Percentiles rank a stretch among this genome's conserved stretches.
phyloP scores from a whole-genome alignment of 257 asterid genomes.

The Solanum lignicaule region DNA sequence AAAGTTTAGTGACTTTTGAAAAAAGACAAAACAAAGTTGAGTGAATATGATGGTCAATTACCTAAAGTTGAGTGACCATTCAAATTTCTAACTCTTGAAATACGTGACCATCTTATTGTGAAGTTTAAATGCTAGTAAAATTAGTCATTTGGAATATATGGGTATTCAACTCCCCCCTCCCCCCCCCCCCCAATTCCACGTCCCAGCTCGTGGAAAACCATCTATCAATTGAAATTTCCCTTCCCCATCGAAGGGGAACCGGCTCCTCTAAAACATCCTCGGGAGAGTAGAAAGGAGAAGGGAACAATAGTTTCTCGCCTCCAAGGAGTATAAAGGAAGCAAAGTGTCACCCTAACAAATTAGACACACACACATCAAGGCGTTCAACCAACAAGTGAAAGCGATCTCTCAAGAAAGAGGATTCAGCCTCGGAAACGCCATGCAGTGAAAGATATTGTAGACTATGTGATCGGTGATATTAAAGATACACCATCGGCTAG shows the following conservation, averaged over 20 bases:
- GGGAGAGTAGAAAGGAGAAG: neutral
- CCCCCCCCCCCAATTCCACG: no score
- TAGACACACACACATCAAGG: neutral
- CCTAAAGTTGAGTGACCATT: neutral
- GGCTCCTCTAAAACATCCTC: neutral
- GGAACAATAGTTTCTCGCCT: neutral
- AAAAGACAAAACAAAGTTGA: neutral
- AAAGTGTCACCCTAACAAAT: neutral
- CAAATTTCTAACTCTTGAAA: neutral
- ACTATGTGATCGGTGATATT: neutral
- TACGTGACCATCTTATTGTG: neutral
- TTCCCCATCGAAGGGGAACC: neutral
- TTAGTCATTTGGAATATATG: neutral
- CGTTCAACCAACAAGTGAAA: rapidly evolving
- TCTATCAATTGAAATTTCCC: neutral
- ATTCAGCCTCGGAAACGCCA: neutral
- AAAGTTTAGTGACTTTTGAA: neutral
- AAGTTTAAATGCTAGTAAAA: neutral
- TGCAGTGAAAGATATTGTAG: neutral
- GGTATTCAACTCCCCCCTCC: neutral
- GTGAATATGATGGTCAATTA: neutral
- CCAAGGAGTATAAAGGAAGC: neutral
- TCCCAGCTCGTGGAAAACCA: no score
- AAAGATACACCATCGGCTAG: neutral
- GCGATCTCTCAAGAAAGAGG: neutral